Evolutionary conservation across 2,329 filamentous ascomycete genomes (phyloP), one percentile per base, ranked within the genome.

Genomic region (Chaetomium strumarium): DNA sequence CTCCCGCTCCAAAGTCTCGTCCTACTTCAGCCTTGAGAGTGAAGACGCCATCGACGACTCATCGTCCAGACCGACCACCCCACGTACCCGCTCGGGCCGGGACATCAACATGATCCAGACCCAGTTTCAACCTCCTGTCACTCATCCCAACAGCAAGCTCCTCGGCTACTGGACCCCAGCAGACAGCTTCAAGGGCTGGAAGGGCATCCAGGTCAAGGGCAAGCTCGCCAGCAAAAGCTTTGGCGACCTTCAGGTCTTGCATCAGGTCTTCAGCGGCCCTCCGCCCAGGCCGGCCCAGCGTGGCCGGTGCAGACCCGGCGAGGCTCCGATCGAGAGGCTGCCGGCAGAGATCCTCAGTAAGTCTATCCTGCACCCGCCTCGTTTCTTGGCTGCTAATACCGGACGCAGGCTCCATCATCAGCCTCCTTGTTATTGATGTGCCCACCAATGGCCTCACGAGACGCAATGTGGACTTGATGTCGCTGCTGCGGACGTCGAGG

Each of bases 401-500:
- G 5, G 29, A 13, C 29, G 36, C 60, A 88, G 87, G 82, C 62
- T 72, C 81, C 64, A 89, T 92, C 57, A 86, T 92, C 63, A 84
- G 86, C 57, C 76, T 87, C 46, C 76, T 92, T 49, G 83, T 86
- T 30, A 72, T 88, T 52, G 88, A 92, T 67, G 77, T 89, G 12
- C 87, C 71, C 6, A 81, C 83, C n/a, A 87, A 90, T 66, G 85
- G 85, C 50, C 79, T 88, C 61, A 83, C 85, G 24, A 81, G 84
- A 37, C 85, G 88, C 58, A 92, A 92, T 66, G 78, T 85, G 52
- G 88, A 92, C 66, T 74, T 92, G 54, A 85, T 90, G 73, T 81
- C 86, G 16, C 79, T 90, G 57, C 75, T 92, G 36, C 71, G 90
- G 58, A 83, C 86, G n/a, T 92, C 86, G n/a, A 82, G 80, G 64